Evolutionary conservation across 2,329 filamentous ascomycete species (phyloP), one percentile per base, ranked within the genome.

Genomic region (Allantophomopsis lycopodina): DNA sequence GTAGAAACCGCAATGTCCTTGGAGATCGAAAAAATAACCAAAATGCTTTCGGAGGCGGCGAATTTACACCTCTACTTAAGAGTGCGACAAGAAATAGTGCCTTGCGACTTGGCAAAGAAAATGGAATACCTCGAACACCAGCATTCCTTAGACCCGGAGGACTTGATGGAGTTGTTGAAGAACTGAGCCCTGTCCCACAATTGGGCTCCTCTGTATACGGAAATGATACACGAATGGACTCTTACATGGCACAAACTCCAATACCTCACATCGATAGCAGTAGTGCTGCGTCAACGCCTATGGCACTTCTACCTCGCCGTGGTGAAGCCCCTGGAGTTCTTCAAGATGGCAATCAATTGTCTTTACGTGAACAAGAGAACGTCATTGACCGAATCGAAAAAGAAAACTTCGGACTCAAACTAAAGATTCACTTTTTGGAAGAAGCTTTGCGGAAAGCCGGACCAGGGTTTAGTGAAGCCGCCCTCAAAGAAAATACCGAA

Each of bases 311-410:
- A 28, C 72, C 79, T 5, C 72, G 79, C 42, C 71, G 72, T 44
- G 69, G 69, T 39, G 73, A 70, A 35, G 71, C 69, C 39, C 78
- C 76, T 39, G 80, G 77, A 1, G 73, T 84, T 4, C 61, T 94
- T 31, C 80, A 88, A 45, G 82, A 91, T 50, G 87, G 87, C 15
- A 94, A 95, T 51, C 81, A 93, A 55, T 71, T 95, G 50, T 94
- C 91, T 1, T 62, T 98, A 42, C 79, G 87, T 44, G 91, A 98
- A 56, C 91, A 98, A 59, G 91, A 96, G 60, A 87, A 86, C 50
- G 83, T 91, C 48, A 89, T 98, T 50, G 85, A 95, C 62, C 84
- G 84, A 55, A 89, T 98, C 51, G 87, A 95, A 56, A 98, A 98
- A 65, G 91, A 96, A 55, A 98, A 98, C 55, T 98, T 96, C 56